Conservation (phyloP, 164 flowering plant species). For the Hamamelis virginiana region DNA sequence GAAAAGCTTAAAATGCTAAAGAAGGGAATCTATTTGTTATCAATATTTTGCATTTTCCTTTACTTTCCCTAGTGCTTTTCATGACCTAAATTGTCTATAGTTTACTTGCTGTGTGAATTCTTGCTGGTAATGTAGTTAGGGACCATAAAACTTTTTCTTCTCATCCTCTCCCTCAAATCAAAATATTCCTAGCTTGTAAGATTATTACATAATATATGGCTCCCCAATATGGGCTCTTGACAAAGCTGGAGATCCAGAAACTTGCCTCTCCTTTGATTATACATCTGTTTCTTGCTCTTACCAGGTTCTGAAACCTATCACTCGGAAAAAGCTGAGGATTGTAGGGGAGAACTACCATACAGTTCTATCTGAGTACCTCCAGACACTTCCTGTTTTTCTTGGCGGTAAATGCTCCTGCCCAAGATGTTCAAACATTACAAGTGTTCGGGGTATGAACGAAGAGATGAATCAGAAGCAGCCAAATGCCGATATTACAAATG, state of each 20-base stretch:
- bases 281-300: background rate
- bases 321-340: conserved; percentile 47
- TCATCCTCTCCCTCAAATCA: no score
- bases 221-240: no score
- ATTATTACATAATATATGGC: no score
- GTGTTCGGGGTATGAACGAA: background rate
- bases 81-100: no score
- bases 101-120: no score
- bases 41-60: no score
- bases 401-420: conserved; percentile 62
- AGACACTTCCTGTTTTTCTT: conserved; percentile 48
- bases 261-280: background rate
- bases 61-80: no score
- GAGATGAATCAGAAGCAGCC: conserved; percentile 5
- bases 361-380: conserved; percentile 45
- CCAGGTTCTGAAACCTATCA: conserved; percentile 61
- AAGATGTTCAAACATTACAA: conserved; percentile 29
- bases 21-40: no score
- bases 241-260: background rate
- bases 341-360: conserved; percentile 44
- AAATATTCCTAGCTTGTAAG: no score
- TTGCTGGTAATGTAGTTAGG: no score
- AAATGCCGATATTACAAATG: conserved; percentile 1
- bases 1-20: no score
- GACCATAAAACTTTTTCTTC: no score